phyloP scores from a whole-genome alignment of 176 grass and related monocot genomes.

The Saccharum spontaneum region DNA sequence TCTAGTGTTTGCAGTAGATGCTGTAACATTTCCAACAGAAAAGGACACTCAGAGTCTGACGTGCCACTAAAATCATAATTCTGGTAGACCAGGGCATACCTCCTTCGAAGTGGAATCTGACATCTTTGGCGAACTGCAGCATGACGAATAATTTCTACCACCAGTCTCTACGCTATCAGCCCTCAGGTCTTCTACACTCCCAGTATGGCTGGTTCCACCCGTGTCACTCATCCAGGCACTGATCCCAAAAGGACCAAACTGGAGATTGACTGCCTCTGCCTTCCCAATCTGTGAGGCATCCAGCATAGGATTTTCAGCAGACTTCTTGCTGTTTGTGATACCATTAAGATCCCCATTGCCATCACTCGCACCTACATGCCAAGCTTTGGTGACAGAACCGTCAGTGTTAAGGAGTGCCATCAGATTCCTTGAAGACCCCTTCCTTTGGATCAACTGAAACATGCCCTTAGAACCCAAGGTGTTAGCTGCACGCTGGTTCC shows the following conservation, averaged over 20 bases:
- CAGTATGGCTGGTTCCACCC: conserved; percentile 75
- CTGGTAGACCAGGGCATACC: conserved; percentile 37
- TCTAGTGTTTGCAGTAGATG: background rate
- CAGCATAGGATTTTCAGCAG: conserved; percentile 42
- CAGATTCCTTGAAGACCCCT: conserved; percentile 77
- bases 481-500: conserved; percentile 80
- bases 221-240: conserved; percentile 76
- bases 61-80: background rate
- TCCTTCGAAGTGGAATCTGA: conserved; percentile 82
- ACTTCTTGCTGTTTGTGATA: conserved; percentile 29
- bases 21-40: background rate
- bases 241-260: conserved; percentile 87
- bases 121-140: conserved; percentile 79
- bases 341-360: conserved; percentile 25
- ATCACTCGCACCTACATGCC: conserved; percentile 58
- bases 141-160: conserved; percentile 55
- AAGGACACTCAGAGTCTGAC: background rate
- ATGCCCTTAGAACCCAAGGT: conserved; percentile 88
- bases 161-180: conserved; percentile 48
- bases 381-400: conserved; percentile 87
- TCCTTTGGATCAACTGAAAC: conserved; percentile 90
- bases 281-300: conserved; percentile 66
- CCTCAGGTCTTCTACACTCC: conserved; percentile 66
- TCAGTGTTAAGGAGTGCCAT: conserved; percentile 92
- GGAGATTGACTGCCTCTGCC: conserved; percentile 78